Evolutionary conservation across 83 land plant genomes (phyloP), one percentile per base, ranked within the genome.

Genomic region (Picea mariana): DNA sequence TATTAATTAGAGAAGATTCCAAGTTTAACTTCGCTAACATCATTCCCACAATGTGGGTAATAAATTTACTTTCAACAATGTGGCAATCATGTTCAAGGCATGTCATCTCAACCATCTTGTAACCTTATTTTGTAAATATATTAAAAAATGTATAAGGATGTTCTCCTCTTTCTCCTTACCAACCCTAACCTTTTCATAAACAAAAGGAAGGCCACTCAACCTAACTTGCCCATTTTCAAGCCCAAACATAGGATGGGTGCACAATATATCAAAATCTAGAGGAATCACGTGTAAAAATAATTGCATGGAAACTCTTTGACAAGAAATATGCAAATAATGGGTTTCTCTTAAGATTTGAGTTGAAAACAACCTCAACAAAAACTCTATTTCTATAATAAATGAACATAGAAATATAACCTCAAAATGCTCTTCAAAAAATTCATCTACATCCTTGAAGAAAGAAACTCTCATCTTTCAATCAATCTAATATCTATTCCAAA

Each of bases 381-480:
- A 15, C 62, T 88, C 91, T 3, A 87, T 83, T 12, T 93, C 89
- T 17, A 93, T 63, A n/a, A 93, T 93, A 2, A 93, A 89, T 9
- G 88, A 91, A 83, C 90, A 93, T 26, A 93, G 11, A 27, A 93
- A 34, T 38, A 93, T 85, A 4, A 91, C 90, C 60, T 93, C 91
- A 58, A 93, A 93, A 67, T 89, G 90, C 79, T 90, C 88, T 81
- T 94, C 95, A 83, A 95, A 94, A 61, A 94, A 92, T 61, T 94
- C 97, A 83, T 94, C 90, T 20, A 38, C 40, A 38, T 38, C 40
- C 40, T 38, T 38, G 40, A 38, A 38, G 40, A 38, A 38, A 38
- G 40, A 38, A 38, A 38, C 40, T 38, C 95, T 27, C 83, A 94
- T 77, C 42, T 83, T 75, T 0, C 77, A 13, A 8, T 90, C 90